Conservation (phyloP, 2,329 filamentous ascomycete species). For the Clarireedia homoeocarpa region DNA sequence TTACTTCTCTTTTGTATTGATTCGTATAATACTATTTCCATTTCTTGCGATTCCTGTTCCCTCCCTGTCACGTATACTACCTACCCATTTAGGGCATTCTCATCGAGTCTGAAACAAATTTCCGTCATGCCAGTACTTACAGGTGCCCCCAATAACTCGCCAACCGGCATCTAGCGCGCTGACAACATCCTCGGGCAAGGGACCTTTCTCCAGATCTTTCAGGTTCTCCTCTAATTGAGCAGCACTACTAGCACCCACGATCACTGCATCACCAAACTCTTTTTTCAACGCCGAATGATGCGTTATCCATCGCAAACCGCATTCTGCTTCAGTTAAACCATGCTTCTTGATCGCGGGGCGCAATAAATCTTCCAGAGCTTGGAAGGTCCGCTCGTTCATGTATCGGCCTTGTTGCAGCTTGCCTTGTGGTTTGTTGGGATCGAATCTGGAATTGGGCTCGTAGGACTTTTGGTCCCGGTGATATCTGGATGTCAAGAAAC, state of each 20-base stretch:
- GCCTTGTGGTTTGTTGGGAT: conserved; percentile 41
- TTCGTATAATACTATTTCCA: no score
- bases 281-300: conserved; percentile 59
- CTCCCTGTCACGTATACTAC: no score
- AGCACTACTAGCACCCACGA: conserved; percentile 51
- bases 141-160: conserved; percentile 28
- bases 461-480: conserved; percentile 37
- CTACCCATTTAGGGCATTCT: no score
- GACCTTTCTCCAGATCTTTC: conserved; percentile 55
- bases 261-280: conserved; percentile 48
- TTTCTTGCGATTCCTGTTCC: no score
- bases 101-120: no score
- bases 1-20: no score
- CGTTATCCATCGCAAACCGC: conserved; percentile 63
- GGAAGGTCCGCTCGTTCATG: conserved; percentile 54
- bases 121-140: neutral
- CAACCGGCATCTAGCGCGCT: conserved; percentile 71
- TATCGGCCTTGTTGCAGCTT: conserved; percentile 46
- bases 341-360: conserved; percentile 62
- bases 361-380: conserved; percentile 55
- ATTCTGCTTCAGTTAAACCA: conserved; percentile 62
- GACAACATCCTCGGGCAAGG: conserved; percentile 69
- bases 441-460: conserved; percentile 17
- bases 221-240: conserved; percentile 52
- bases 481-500: conserved; percentile 39